Base-by-base conservation (phyloP, 208 protist species). In the Wallacemonas sp. region DNA sequence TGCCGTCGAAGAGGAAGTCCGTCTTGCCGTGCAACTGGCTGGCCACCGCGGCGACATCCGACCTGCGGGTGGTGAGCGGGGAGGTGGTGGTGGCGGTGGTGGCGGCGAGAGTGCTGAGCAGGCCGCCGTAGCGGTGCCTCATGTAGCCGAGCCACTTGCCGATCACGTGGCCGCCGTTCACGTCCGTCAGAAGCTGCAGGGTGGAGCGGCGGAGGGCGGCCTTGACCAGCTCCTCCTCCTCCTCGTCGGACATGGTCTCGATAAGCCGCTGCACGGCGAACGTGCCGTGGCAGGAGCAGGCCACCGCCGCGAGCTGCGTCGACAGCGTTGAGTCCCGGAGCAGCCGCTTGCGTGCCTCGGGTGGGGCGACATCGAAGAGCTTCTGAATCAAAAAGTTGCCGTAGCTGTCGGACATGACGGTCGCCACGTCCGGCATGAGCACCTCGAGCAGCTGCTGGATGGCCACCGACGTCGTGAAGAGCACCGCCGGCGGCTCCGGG, bases 321-420 rank as follows among this genome's bases (percentile, higher is more conserved):
- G 79, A 74, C 16, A 98, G 79, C 14, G 67, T 73, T 26, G 85
- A 67, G 52, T 78, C 31, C 7, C 67, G 64, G 20, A 98, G 62
- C 67, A 92, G 61, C 8, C 69, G 65, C 49, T 77, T 57, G 22
- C 82, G 76, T 45, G 80, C 75, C 23, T 70, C 61, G 46, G 81
- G 64, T 1, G 80, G 76, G 22, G 81, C 77, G 55, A 89, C 73
- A 48, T 92, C 83, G 32, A 89, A 76, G 1, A 98, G 66, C 65
- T 98, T 98, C 77, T 99, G 97, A 33, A 97, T 95, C 7, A 99
- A 79, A 64, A 99, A 99, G 76, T 99, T 99, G 44, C 98, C 98
- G 70, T 99, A 99, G 49, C 91, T 94, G 76, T 98, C 95, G 11
- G 83, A 87, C 97, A 99, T 99, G 18, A 99, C 77, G 28, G 90